phyloP scores from a whole-genome alignment of 208 protist species.

The Wallacemonas sp. region DNA sequence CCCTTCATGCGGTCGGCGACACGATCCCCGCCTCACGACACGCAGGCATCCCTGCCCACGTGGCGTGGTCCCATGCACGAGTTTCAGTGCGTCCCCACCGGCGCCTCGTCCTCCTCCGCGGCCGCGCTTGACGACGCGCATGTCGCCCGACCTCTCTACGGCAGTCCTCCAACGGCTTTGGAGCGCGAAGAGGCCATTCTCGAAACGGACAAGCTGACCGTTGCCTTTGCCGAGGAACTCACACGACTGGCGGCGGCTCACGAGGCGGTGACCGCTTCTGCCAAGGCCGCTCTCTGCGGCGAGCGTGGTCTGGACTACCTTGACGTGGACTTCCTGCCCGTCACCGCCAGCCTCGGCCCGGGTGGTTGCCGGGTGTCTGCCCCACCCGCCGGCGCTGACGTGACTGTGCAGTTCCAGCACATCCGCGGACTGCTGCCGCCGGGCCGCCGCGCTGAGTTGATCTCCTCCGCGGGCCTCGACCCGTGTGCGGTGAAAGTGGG shows the following conservation, averaged over 20 bases:
- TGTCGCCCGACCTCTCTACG: not conserved
- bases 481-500: slow-evolving; percentile 34
- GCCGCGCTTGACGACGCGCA: not conserved
- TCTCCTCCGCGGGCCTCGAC: slow-evolving; percentile 32
- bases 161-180: slow-evolving; percentile 2
- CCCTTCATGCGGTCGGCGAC: slow-evolving; percentile 5
- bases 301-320: slow-evolving; percentile 48
- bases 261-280: slow-evolving; percentile 8
- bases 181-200: slow-evolving; percentile 17
- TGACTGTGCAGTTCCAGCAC: slow-evolving; percentile 32
- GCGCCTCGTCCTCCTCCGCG: not conserved
- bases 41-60: not conserved
- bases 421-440: slow-evolving; percentile 10
- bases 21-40: not conserved
- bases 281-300: slow-evolving; percentile 36
- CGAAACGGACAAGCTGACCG: slow-evolving; percentile 24
- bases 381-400: not conserved
- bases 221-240: slow-evolving; percentile 17
- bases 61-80: slow-evolving; percentile 33
- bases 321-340: slow-evolving; percentile 41
- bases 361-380: slow-evolving; percentile 22
- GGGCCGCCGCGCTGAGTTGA: slow-evolving; percentile 7
- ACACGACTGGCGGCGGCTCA: slow-evolving; percentile 15
- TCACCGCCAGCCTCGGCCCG: slow-evolving; percentile 35
- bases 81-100: not conserved